Evolutionary conservation across 164 flowering plant genomes (phyloP).

Genomic region (Magnolia kwangsiensis): DNA sequence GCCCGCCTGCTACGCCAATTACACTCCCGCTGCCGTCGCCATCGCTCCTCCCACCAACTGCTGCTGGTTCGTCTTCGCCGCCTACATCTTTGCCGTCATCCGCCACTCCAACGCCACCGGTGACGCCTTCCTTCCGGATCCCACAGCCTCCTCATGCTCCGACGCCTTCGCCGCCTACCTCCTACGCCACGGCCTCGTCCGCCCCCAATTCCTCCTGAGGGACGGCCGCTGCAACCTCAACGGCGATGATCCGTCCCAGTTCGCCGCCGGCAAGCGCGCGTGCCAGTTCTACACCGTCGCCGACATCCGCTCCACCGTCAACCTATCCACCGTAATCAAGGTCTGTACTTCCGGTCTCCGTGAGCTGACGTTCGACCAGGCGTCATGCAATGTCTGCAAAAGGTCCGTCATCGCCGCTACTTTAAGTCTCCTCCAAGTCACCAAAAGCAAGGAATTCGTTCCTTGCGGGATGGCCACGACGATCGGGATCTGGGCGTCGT

Average conservation of each 20-base stretch:
- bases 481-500: conserved; percentile 17
- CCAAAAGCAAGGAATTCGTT: conserved; percentile 20
- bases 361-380: neutral
- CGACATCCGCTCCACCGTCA: conserved; percentile 11
- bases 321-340: conserved; percentile 1
- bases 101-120: conserved; percentile 12
- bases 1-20: conserved; percentile 15
- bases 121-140: conserved; percentile 13
- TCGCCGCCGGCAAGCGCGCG: conserved; percentile 18
- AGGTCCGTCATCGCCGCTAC: conserved; percentile 9
- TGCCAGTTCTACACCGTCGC: conserved; percentile 18
- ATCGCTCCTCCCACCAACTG: conserved; percentile 12
- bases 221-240: conserved; percentile 17
- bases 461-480: conserved; percentile 23
- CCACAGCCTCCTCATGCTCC: conserved; percentile 14
- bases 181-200: conserved; percentile 13
- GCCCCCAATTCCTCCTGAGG: conserved; percentile 4
- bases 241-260: conserved; percentile 2
- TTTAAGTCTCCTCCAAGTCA: conserved; percentile 6
- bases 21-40: conserved; percentile 5
- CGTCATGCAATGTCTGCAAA: conserved; percentile 10
- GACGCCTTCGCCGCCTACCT: conserved; percentile 7
- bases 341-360: neutral
- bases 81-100: conserved; percentile 15
- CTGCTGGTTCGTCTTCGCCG: conserved; percentile 16